phyloP scores from a whole-genome alignment of 2,329 filamentous ascomycete species.

The Aaosphaeria pasadenensis region DNA sequence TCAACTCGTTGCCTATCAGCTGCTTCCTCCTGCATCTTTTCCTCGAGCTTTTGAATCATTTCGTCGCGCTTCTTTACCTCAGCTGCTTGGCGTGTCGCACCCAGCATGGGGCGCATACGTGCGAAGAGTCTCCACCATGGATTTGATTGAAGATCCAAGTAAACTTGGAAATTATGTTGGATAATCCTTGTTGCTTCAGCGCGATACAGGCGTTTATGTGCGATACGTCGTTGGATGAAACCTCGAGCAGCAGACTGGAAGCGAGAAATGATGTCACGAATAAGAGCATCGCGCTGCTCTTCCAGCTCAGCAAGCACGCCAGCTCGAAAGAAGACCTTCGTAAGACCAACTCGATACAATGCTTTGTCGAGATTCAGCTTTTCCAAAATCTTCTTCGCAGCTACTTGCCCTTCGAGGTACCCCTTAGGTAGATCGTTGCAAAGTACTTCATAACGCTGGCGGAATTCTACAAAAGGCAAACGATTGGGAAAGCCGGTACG shows the following conservation, averaged over 20 bases:
- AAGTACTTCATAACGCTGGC: conserved; percentile 92
- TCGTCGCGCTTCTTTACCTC: conserved; percentile 96
- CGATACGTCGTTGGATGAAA: conserved; percentile 81
- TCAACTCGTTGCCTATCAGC: conserved; percentile 76
- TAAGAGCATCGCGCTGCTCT: conserved; percentile 89
- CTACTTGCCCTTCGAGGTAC: conserved; percentile 85
- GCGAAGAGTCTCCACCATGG: conserved; percentile 98
- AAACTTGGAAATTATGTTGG: conserved; percentile 89
- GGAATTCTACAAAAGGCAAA: conserved; percentile 87
- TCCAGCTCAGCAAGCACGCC: conserved; percentile 95
- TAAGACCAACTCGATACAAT: conserved; percentile 88
- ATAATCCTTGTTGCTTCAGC: conserved; percentile 94
- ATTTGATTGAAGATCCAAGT: conserved; percentile 83
- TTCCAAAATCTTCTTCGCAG: conserved; percentile 81
- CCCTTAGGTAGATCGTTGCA: conserved; percentile 83
- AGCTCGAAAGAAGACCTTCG: conserved; percentile 96
- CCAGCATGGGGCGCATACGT: conserved; percentile 91
- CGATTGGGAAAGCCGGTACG: conserved; percentile 96
- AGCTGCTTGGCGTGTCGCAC: conserved; percentile 83
- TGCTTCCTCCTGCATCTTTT: conserved; percentile 75
- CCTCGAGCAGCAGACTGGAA: conserved; percentile 93
- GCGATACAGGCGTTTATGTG: conserved; percentile 89
- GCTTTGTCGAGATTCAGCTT: conserved; percentile 81
- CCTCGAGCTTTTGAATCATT: conserved; percentile 82
- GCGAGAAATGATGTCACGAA: conserved; percentile 86